Percentiles rank a stretch among this genome's conserved stretches.
Evolutionary conservation across 1,284 basidiomycete species (phyloP).

Genomic region (Psilocybe mexicana): DNA sequence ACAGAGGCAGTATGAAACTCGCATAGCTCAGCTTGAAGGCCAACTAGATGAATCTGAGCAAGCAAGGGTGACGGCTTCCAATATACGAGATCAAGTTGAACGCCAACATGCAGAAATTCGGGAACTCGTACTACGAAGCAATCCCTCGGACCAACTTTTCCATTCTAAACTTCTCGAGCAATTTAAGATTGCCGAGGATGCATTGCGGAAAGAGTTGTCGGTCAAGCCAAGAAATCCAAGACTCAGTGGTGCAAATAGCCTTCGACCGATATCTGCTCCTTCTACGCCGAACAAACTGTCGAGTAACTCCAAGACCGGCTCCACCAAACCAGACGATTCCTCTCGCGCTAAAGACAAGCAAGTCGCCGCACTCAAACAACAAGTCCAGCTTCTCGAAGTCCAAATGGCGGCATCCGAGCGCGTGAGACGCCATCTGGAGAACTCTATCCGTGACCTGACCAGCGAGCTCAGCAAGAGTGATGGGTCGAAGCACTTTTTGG

Average conservation of each 20-base stretch:
- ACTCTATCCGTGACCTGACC: constrained; percentile 61
- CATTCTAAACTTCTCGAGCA: constrained; percentile 68
- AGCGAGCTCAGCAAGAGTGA: constrained; percentile 66
- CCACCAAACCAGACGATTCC: constrained; percentile 14
- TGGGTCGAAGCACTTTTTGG: constrained; percentile 64
- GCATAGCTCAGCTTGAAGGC: constrained; percentile 65
- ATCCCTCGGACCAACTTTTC: constrained; percentile 62
- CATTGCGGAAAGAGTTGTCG: constrained; percentile 59
- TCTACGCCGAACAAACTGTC: constrained; percentile 23
- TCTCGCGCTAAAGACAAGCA: constrained; percentile 48
- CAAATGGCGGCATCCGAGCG: constrained; percentile 70
- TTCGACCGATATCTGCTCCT: constrained; percentile 18
- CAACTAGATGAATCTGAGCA: constrained; percentile 60
- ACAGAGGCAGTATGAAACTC: constrained; percentile 66
- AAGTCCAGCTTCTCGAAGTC: constrained; percentile 67
- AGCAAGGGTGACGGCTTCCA: constrained; percentile 49
- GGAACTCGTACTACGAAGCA: constrained; percentile 57
- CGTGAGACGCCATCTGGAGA: constrained; percentile 66
- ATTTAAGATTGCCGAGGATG: constrained; percentile 65
- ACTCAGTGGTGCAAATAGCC: constrained; percentile 37
- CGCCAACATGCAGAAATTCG: constrained; percentile 73
- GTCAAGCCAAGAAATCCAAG: constrained; percentile 28
- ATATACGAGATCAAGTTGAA: constrained; percentile 64
- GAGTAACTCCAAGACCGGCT: constrained; percentile 10
- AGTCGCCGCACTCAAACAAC: constrained; percentile 59